Percentiles rank a stretch among this genome's conserved stretches.
phyloP scores from a whole-genome alignment of 2,329 filamentous ascomycete species.

The Colletotrichum camelliae region DNA sequence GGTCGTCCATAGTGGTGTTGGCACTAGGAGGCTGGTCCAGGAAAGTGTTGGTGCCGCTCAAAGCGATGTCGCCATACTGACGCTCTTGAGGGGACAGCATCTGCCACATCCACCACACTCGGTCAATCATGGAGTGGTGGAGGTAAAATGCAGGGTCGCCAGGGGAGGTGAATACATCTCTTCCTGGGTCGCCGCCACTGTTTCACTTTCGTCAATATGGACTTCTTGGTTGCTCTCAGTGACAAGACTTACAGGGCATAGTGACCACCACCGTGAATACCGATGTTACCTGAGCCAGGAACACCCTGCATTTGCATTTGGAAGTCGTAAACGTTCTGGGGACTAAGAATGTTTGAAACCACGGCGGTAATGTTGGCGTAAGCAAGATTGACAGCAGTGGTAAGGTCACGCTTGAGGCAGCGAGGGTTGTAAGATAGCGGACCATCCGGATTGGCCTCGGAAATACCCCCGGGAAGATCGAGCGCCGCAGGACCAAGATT shows the following conservation, averaged over 20 bases:
- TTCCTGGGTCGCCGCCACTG: conserved; percentile 41
- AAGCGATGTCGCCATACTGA: conserved; percentile 26
- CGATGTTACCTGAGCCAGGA: conserved; percentile 30
- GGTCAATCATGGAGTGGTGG: conserved; percentile 34
- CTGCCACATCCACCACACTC: conserved; percentile 28
- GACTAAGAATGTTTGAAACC: conserved; percentile 40
- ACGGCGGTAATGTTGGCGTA: conserved; percentile 34
- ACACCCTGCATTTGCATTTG: conserved; percentile 50
- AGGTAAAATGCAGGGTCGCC: conserved; percentile 41
- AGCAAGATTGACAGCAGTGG: conserved; percentile 25
- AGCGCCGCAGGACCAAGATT: conserved; percentile 44
- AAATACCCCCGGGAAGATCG: conserved; percentile 29
- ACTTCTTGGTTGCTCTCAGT: background rate
- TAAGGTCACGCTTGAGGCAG: conserved; percentile 44
- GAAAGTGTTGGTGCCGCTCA: conserved; percentile 19
- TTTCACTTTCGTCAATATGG: no score
- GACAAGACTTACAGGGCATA: background rate
- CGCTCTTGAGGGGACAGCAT: conserved; percentile 26
- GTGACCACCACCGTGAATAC: conserved; percentile 26
- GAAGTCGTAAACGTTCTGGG: conserved; percentile 43
- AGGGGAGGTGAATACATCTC: conserved; percentile 43
- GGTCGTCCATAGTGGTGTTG: conserved; percentile 19
- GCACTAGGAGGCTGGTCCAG: background rate
- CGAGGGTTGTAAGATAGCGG: conserved; percentile 46
- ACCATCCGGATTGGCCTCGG: conserved; percentile 24